Evolutionary conservation across 257 asterid genomes (phyloP).

Genomic region (Rauvolfia tetraphylla): DNA sequence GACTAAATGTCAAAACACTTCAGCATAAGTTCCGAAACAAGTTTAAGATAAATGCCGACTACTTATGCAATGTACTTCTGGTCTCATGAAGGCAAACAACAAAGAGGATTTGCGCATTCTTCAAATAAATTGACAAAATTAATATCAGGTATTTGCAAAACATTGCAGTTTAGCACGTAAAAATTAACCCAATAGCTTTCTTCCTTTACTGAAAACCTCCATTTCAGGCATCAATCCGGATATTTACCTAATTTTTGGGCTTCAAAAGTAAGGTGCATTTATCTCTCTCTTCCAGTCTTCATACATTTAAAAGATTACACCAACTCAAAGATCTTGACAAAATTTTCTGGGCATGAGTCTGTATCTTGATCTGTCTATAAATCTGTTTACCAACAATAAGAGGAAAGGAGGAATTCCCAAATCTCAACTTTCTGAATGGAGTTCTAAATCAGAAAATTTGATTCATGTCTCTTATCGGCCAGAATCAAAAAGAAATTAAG

Average conservation of each 20-base stretch:
- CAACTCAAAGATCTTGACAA: not conserved
- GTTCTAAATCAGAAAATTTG: not conserved
- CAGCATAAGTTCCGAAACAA: not conserved
- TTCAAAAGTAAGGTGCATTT: not conserved
- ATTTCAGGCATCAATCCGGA: not conserved
- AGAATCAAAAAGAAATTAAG: not conserved
- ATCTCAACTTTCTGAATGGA: not conserved
- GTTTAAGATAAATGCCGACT: not conserved
- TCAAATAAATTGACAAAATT: not conserved
- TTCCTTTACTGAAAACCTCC: not conserved
- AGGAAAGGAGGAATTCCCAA: not conserved
- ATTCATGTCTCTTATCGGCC: not conserved
- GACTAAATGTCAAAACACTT: not conserved
- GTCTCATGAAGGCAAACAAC: not conserved
- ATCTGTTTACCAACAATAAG: not conserved
- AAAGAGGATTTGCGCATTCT: not conserved
- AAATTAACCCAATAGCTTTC: not conserved
- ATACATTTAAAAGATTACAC: not conserved
- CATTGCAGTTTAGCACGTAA: not conserved
- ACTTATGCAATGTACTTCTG: not conserved
- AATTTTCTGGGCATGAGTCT: not conserved
- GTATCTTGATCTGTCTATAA: not conserved
- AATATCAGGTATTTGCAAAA: not conserved
- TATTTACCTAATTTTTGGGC: not conserved
- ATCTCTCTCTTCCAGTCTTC: not conserved